These are phyloP conservation scores for Neurospora sp. DNA, from an alignment of 495 filamentous ascomycete genomes.

Conservation along the genomic window DNA sequence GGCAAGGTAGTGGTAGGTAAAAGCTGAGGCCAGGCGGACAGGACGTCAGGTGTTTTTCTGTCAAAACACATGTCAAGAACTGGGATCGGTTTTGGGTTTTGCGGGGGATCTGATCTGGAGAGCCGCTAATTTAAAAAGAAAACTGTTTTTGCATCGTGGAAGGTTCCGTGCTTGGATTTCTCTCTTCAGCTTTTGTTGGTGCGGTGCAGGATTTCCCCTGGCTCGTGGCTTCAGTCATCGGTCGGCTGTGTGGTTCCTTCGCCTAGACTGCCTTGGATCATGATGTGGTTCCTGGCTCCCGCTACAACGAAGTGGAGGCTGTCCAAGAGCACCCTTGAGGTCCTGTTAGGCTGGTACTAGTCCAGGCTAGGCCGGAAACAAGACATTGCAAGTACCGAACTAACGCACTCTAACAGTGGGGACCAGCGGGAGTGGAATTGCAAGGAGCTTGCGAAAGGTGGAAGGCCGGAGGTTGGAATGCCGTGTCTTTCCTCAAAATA, in stretches of 20 bases:
- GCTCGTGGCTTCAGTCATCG: background rate
- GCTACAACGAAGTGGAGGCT: background rate
- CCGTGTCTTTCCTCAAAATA: background rate
- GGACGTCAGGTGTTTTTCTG: background rate
- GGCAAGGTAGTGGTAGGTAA: background rate
- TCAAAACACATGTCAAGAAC: background rate
- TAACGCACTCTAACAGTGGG: background rate
- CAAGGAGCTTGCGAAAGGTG: background rate
- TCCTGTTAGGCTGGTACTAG: background rate
- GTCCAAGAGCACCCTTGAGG: background rate
- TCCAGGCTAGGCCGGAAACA: no score
- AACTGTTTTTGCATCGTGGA: background rate
- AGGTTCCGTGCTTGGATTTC: background rate
- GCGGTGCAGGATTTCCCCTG: background rate
- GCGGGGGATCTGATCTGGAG: background rate
- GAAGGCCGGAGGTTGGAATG: background rate
- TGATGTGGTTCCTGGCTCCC: background rate
- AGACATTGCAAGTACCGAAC: background rate
- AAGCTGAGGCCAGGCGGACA: background rate
- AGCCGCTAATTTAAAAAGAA: background rate
- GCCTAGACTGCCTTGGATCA: background rate
- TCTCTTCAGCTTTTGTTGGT: background rate
- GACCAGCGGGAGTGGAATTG: background rate
- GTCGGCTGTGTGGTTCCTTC: background rate
- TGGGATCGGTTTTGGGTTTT: background rate